Evolutionary conservation across 2,329 filamentous ascomycete genomes (phyloP).

Genomic region (Acrocalymma vagum): DNA sequence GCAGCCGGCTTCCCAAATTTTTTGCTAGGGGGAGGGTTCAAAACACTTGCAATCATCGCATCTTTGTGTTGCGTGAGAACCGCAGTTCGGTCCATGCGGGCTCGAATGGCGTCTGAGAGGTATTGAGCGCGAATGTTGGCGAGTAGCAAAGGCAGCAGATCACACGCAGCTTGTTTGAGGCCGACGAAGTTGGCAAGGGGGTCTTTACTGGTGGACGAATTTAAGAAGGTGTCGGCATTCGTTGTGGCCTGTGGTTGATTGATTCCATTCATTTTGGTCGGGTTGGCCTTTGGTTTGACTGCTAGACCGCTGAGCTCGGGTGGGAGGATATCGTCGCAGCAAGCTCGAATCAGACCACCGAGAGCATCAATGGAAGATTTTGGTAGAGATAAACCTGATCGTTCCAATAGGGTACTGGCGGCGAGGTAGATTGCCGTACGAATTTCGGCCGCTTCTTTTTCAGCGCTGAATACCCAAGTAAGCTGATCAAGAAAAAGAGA

Average conservation of each 20-base stretch:
- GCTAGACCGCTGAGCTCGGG: slow-evolving; percentile 42
- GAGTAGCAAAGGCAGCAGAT: slow-evolving; percentile 70
- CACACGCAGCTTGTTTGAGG: slow-evolving; percentile 65
- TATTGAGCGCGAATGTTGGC: slow-evolving; percentile 70
- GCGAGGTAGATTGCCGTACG: slow-evolving; percentile 70
- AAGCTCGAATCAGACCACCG: slow-evolving; percentile 68
- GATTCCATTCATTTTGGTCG: slow-evolving; percentile 52
- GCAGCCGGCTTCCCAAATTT: slow-evolving; percentile 68
- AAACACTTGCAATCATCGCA: slow-evolving; percentile 81
- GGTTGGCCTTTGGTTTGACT: slow-evolving; percentile 47
- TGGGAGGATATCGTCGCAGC: slow-evolving; percentile 77
- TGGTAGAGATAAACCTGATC: slow-evolving; percentile 71
- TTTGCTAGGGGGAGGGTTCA: slow-evolving; percentile 76
- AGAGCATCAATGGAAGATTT: slow-evolving; percentile 73
- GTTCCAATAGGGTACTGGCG: slow-evolving; percentile 64
- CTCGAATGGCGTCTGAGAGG: slow-evolving; percentile 75
- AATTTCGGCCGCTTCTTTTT: slow-evolving; percentile 60
- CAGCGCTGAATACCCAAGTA: slow-evolving; percentile 71
- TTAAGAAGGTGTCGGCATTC: slow-evolving; percentile 79
- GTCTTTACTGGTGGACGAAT: slow-evolving; percentile 45
- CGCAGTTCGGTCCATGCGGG: slow-evolving; percentile 81
- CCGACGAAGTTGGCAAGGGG: slow-evolving; percentile 48
- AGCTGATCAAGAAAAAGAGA: slow-evolving; percentile 75
- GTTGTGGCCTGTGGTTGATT: slow-evolving; percentile 49
- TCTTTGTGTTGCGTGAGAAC: slow-evolving; percentile 74